Base-by-base conservation (phyloP, 2,329 filamentous ascomycete species). In the Blumeria graminis region DNA sequence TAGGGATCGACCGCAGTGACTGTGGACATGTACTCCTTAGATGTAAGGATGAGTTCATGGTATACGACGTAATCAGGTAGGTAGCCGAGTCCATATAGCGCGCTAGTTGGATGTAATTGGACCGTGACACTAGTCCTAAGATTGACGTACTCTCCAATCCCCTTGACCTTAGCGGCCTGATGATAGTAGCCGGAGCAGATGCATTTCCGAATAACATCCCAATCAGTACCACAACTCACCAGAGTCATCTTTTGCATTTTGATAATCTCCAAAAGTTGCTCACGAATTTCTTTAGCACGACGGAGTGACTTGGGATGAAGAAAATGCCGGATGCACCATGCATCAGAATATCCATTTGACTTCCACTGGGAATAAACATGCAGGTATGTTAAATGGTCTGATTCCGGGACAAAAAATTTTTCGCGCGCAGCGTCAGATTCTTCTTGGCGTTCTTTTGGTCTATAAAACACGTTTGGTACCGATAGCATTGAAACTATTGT, bases 161-260 rank as follows among this genome's bases (percentile, higher is more conserved):
- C 93, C 70, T 94, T 94, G 60, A 93, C 88, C 64, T 89, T 88
- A 34, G 92, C 92, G 6, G 92, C 92, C 71, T 98, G 92, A 66
- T 96, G 90, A 70, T 96, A 98, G 72, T 94, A 98, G 11, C 92
- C 92, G 0, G 86, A 88, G 72, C 93, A 98, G 66, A 98, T 94
- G 68, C 90, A 96, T 69, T 92, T 90, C 60, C 92, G 82, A 57
- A 96, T 87, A 9, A 93, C 73, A 67, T 98, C 93, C 85, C 92
- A 95, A 70, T 98, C 93, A 46, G 90, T 96, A 35, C 92, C 92
- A 65, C 89, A 95, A 68, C 84, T 89, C 46, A 80, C 72, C 63
- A 96, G 76, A 55, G 77, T 69, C 88, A 98, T 92, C 68, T 92
- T 89, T 68, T 94, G 88, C 72, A 86, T 83, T 62, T 81, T 82